Evolutionary conservation across 768 basidiomycete species (phyloP).

Genomic region (Russula sp.): DNA sequence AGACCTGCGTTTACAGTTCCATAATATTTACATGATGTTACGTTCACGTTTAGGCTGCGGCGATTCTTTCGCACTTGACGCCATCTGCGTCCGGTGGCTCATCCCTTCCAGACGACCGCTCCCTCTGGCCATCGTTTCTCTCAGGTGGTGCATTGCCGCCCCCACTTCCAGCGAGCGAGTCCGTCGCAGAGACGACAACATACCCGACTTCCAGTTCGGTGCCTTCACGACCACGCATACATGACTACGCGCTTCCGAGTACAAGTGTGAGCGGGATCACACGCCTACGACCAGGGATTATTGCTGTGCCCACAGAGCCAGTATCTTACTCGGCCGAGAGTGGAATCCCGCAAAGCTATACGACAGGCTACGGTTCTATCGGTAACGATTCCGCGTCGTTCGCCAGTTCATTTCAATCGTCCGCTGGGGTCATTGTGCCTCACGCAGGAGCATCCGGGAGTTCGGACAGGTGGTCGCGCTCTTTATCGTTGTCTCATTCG

Average conservation of each 20-base stretch:
- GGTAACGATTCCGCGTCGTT: constrained; percentile 38
- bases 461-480: constrained; percentile 40
- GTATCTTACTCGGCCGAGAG: constrained; percentile 11
- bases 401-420: constrained; percentile 27
- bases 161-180: constrained; percentile 34
- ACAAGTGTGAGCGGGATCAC: constrained; percentile 45
- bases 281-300: constrained; percentile 57
- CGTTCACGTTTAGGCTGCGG: constrained; percentile 64
- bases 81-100: constrained; percentile 60
- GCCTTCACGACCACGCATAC: constrained; percentile 59
- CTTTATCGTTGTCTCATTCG: constrained; percentile 33
- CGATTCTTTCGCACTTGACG: constrained; percentile 86
- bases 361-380: constrained; percentile 40
- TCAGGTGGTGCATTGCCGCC: constrained; percentile 66
- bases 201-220: constrained; percentile 52
- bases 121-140: constrained; percentile 84
- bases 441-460: constrained; percentile 27
- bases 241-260: constrained; percentile 57
- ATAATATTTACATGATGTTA: constrained; percentile 10
- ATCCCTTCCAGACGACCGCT: constrained; percentile 90
- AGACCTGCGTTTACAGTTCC: neutral
- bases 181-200: constrained; percentile 28
- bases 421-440: constrained; percentile 14
- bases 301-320: constrained; percentile 42
- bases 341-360: constrained; percentile 11